A percentile compares a stretch with the other conserved stretches of the same genome.
Evolutionary conservation across 192 early-diverging fungal species (phyloP).

Genomic region (Gonapodya prolifera): DNA sequence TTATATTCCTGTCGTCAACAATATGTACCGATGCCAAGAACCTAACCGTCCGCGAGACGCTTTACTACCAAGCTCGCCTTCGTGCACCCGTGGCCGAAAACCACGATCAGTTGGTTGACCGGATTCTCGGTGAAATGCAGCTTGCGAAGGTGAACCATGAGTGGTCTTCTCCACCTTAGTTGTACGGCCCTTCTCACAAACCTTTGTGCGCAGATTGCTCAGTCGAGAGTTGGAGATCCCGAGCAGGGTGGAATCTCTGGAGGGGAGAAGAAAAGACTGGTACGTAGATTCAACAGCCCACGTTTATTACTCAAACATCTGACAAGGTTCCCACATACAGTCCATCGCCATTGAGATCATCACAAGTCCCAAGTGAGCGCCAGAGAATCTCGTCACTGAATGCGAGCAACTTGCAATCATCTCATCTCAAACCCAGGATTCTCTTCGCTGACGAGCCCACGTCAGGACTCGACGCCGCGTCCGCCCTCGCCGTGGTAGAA

Average conservation of each 20-base stretch:
- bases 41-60: background rate
- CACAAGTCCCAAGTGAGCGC: background rate
- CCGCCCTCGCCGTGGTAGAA: background rate
- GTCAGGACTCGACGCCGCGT: background rate
- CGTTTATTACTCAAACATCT: no score
- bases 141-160: background rate
- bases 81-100: background rate
- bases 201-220: background rate
- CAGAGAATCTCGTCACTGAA: background rate
- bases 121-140: background rate
- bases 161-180: background rate
- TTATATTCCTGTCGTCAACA: background rate
- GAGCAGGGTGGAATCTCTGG: background rate
- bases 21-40: background rate
- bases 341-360: conserved; percentile 2
- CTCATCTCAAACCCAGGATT: background rate
- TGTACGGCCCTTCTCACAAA: background rate
- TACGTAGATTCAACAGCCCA: no score
- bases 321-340: no score
- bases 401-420: no score
- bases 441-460: conserved; percentile 5
- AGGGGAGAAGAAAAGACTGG: background rate
- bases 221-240: background rate
- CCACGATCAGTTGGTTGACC: background rate
- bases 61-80: background rate